Evolutionary conservation across 192 early-diverging fungal species (phyloP), one percentile per base, ranked within the genome.

Genomic region (Lunasporangiospora selenospora): DNA sequence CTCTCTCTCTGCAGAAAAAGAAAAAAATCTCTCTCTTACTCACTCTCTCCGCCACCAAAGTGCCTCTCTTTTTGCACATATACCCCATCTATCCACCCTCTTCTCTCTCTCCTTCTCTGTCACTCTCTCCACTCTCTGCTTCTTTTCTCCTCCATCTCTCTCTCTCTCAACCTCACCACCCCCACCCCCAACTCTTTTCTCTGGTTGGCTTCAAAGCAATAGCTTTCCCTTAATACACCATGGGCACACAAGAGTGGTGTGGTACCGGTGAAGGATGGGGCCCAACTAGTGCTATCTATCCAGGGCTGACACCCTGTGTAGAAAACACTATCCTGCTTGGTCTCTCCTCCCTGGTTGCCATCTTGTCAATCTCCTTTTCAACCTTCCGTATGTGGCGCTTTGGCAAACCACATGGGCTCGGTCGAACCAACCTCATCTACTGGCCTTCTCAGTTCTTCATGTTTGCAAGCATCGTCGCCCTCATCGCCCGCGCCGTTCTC

Each of bases 381-480:
- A 51, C 42, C 1, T 52, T 37, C 23, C 30, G 40, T 23, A 56
- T 73, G 54, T 55, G 45, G 36, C 53, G 27, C 18, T n/a, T 56
- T 11, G 69, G 54, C 27, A 56, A 58, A 23, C 41, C 60, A 4
- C 69, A 63, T 39, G 38, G 30, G 15, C 51, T 58, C 6, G 69
- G 60, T 6, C 53, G 69, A 6, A 63, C 69, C 26, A 63, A 58
- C 24, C 1, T 62, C 23, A 73, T 63, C 49, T 73, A 73, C 48
- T 73, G 69, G 69, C 54, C 60, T 24, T 44, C 59, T 1, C 69
- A 73, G 40, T 63, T 73, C 47, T 53, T 73, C 36, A 73, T 63
- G 42, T 26, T 58, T 1, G 60, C 60, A 2, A 62, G 53, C 8
- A 32, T 43, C 18, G 49, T 48, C 15, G 46, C 59, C 33, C 41